These are phyloP conservation scores for Naegleria lovaniensis DNA, from an alignment of 208 protist genomes.

Conservation along the genomic window DNA sequence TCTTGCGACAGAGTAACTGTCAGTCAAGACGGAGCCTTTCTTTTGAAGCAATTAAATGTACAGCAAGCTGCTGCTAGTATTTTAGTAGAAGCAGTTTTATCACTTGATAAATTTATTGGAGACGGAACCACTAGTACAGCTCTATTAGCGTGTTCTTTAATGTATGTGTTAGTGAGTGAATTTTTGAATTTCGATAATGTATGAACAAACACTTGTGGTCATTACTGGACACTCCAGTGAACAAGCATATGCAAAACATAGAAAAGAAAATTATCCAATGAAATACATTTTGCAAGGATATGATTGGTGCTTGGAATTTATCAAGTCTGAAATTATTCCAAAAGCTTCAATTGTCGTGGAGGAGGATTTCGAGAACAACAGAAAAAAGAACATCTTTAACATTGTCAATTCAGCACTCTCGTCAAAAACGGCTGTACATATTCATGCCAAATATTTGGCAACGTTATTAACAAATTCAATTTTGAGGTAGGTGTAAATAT, in stretches of 20 bases:
- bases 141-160: neutral
- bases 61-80: neutral
- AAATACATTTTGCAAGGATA: neutral
- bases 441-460: neutral
- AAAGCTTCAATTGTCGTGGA: neutral
- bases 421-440: neutral
- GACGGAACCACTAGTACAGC: slow-evolving; percentile 5
- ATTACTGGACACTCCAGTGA: neutral
- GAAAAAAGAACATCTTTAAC: neutral
- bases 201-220: no score
- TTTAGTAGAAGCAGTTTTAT: neutral
- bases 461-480: neutral
- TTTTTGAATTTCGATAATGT: no score
- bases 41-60: slow-evolving; percentile 11
- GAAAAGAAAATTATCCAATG: neutral
- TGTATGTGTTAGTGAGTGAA: neutral
- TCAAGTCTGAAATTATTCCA: neutral
- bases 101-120: neutral
- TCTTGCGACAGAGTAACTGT: neutral
- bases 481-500: neutral
- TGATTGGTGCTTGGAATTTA: neutral
- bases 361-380: neutral
- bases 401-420: neutral
- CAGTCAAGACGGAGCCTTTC: slow-evolving; percentile 13
- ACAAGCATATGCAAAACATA: neutral